Base-by-base conservation (phyloP, 768 basidiomycete genomes). In the Fistulinella prunicolor region DNA sequence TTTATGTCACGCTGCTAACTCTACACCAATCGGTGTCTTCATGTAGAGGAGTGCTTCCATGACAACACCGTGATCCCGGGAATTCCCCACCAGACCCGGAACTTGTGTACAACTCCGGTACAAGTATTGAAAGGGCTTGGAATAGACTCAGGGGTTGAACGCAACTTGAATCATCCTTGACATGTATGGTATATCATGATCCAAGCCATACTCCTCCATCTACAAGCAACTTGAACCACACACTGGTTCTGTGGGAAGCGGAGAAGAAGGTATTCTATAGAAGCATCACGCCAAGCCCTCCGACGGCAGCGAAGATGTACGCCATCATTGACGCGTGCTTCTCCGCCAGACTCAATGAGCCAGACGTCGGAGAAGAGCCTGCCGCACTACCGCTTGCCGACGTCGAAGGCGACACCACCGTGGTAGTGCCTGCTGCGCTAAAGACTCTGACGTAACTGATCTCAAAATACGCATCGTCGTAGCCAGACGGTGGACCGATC, bases 391-490 rank as follows among this genome's bases (percentile, higher is more conserved):
- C 60, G 6, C 44, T 56, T 19, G 32, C 47, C 19, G 61, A 59
- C 13, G 37, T 49, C 6, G 65, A 54, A 16, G 64, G 46, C 13
- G 64, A 50, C 9, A 66, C 42, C 14, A 58, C 35, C 1, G 62
- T 64, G 51, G 52, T 68, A 12, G 61, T 61, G 22, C 68, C 69
- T 19, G 51, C 46, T 4, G 63, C 51, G 44, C 75, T 68, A 55
- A 69, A 83, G 13, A 83, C 68, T 38, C 75, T 73, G 49, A 87
- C 71, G 23, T 74, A 81, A 13, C 76, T 73, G 44, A 91, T 75
- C 61, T 90, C 87, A 55, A 89, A 92, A 69, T 82, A 86, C 1
- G 85, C 85, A 26, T 71, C 74, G 60, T 79, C 73, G 65, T 82
- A 89, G 55, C 74, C 76, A 16, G 80, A 75, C 3, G 80, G 76